Evolutionary conservation across 2,329 filamentous ascomycete genomes (phyloP).

Genomic region (Calonectria fujianensis): DNA sequence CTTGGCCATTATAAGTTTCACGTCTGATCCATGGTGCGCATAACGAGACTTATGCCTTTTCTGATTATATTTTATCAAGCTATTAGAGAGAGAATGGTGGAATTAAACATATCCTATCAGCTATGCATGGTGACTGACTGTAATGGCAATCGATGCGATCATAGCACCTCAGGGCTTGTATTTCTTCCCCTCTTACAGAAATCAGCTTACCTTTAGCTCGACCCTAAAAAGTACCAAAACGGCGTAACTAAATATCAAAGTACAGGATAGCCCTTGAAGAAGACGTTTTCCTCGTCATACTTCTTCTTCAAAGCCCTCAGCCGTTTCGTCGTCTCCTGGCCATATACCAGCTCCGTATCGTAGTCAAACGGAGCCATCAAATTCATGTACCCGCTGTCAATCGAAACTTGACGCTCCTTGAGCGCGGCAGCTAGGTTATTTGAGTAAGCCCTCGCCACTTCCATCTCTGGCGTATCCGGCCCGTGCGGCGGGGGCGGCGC

Average conservation of each 20-base stretch:
- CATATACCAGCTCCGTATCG: conserved; percentile 24
- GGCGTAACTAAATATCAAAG: neutral
- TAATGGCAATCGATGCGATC: too few species aligned
- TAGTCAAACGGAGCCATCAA: conserved; percentile 14
- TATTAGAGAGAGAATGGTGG: too few species aligned
- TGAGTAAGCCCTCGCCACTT: conserved; percentile 12
- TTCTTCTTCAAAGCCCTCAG: conserved; percentile 28
- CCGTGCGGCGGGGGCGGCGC: conserved; percentile 16
- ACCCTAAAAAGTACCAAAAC: neutral
- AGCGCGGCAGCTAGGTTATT: conserved; percentile 13
- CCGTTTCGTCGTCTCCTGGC: conserved; percentile 5
- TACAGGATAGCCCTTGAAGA: conserved; percentile 24
- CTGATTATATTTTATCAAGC: neutral
- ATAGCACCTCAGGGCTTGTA: too few species aligned
- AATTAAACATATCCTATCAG: neutral
- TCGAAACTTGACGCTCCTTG: conserved; percentile 11
- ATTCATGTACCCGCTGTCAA: conserved; percentile 24
- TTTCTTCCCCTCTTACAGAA: too few species aligned
- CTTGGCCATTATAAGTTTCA: neutral
- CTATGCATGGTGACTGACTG: too few species aligned
- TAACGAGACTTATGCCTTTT: neutral
- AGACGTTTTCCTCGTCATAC: conserved; percentile 30
- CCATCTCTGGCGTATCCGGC: conserved; percentile 14
- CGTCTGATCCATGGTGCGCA: neutral
- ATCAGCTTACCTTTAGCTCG: neutral